Percentiles rank a stretch among this genome's conserved stretches.
Evolutionary conservation across 1,139 yeast species (phyloP).

Genomic region (Debaryomyces fabryi): DNA sequence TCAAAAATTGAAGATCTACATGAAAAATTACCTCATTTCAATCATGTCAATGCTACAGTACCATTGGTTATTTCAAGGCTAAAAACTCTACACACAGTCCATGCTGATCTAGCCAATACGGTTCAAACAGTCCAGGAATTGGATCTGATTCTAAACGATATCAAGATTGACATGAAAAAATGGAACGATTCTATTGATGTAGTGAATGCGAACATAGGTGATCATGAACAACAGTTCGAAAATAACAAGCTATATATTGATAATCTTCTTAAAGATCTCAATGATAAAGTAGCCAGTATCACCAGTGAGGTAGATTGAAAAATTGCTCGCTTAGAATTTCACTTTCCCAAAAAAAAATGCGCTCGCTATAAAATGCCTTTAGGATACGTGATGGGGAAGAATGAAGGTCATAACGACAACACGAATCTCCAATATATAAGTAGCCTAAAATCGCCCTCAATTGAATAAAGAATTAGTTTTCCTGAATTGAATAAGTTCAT

Average conservation of each 20-base stretch:
- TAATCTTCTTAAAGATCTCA: slow-evolving; percentile 13
- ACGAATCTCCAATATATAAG: slow-evolving; percentile 4
- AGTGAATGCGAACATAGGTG: slow-evolving; percentile 41
- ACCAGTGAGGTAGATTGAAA: not conserved
- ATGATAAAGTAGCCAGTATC: not conserved
- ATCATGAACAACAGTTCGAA: slow-evolving; percentile 10
- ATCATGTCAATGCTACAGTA: slow-evolving; percentile 31
- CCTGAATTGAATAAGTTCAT: not conserved
- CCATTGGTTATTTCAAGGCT: slow-evolving; percentile 49
- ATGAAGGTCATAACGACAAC: slow-evolving; percentile 3
- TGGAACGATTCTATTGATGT: slow-evolving; percentile 44
- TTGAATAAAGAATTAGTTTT: not conserved
- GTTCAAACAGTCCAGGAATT: slow-evolving; percentile 31
- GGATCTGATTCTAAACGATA: slow-evolving; percentile 36
- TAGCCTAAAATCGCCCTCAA: not conserved
- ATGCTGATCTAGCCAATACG: slow-evolving; percentile 38
- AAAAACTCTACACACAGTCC: slow-evolving; percentile 47
- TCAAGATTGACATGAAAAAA: slow-evolving; percentile 39
- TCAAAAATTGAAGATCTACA: slow-evolving; percentile 43
- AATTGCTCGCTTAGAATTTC: slow-evolving; percentile 9
- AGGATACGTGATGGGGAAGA: not conserved
- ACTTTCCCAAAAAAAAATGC: slow-evolving; percentile 1
- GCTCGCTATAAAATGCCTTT: slow-evolving; percentile 9
- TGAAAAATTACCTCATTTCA: slow-evolving; percentile 38
- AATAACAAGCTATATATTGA: slow-evolving; percentile 24